These are phyloP conservation scores for Rhododendron kiyosumense DNA, from an alignment of 148 eudicot genomes.

Conservation along the genomic window DNA sequence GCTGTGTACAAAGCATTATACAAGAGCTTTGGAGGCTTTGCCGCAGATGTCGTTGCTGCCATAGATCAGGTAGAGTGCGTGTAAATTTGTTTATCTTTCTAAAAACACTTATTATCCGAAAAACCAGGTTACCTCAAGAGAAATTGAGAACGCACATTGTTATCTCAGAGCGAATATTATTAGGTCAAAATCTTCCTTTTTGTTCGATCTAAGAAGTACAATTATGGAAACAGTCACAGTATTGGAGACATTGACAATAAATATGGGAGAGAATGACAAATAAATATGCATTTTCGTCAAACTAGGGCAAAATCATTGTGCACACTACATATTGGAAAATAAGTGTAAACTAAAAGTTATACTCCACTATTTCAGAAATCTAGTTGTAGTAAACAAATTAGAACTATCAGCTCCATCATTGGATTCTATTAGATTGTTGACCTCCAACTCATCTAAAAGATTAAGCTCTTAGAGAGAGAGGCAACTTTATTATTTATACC, in stretches of 20 bases:
- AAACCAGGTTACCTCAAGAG: neutral
- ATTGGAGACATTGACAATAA: neutral
- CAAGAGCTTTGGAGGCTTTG: constrained; percentile 99
- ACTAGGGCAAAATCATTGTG: neutral
- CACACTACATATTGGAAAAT: neutral
- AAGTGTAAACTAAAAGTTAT: neutral
- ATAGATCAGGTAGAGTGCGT: constrained; percentile 79
- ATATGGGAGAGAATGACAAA: neutral
- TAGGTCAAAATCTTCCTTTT: neutral
- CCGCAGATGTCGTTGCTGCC: constrained; percentile 99
- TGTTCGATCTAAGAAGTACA: neutral
- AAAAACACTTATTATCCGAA: neutral
- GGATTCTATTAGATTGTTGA: neutral
- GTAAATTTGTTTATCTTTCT: neutral
- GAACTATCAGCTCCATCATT: neutral
- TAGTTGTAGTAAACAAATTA: neutral
- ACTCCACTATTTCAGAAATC: neutral
- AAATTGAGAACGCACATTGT: neutral
- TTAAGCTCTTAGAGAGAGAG: too few relatives aligned
- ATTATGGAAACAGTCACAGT: neutral
- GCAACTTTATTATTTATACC: too few relatives aligned
- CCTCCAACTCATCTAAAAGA: too few relatives aligned
- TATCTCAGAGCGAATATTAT: neutral
- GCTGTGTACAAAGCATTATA: constrained; percentile 97
- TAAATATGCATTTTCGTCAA: neutral